Conservation (phyloP, 2,329 filamentous ascomycete genomes). For the Tolypocladium paradoxum region DNA sequence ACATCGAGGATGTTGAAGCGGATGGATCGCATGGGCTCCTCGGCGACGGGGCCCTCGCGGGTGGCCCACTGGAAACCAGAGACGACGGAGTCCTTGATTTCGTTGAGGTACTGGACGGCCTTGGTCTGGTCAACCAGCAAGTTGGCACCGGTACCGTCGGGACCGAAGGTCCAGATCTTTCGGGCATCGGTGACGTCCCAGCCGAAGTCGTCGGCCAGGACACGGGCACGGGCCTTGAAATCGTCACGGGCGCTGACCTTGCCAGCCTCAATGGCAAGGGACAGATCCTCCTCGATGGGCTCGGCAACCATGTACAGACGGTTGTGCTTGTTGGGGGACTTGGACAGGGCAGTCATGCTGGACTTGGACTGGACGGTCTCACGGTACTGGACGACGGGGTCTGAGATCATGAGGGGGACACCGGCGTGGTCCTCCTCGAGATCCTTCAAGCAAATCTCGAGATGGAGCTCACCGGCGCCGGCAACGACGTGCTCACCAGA, state of each 20-base stretch:
- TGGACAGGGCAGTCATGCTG: slow-evolving; percentile 93
- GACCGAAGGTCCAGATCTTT: slow-evolving; percentile 99
- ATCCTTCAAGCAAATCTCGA: slow-evolving; percentile 99
- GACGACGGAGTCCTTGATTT: slow-evolving; percentile 99
- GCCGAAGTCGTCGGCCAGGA: slow-evolving; percentile 91
- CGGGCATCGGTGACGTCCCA: slow-evolving; percentile 99
- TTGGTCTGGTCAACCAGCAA: slow-evolving; percentile 99
- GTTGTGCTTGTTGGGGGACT: slow-evolving; percentile 99
- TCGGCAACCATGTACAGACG: slow-evolving; percentile 93
- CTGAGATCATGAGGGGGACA: slow-evolving; percentile 94
- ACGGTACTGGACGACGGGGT: slow-evolving; percentile 97
- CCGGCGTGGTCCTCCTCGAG: slow-evolving; percentile 98
- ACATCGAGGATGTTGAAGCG: slow-evolving; percentile 99
- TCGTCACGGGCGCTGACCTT: slow-evolving; percentile 94
- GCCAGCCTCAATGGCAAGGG: slow-evolving; percentile 80
- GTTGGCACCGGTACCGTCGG: slow-evolving; percentile 96
- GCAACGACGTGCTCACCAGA: slow-evolving; percentile 98
- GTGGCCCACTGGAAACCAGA: slow-evolving; percentile 99
- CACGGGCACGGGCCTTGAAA: slow-evolving; percentile 95
- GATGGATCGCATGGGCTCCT: slow-evolving; percentile 95
- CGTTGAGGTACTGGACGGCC: slow-evolving; percentile 98
- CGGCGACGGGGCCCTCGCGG: slow-evolving; percentile 91
- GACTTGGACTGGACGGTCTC: slow-evolving; percentile 82
- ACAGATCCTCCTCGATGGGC: slow-evolving; percentile 85
- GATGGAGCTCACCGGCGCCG: slow-evolving; percentile 97